phyloP scores from a whole-genome alignment of 768 basidiomycete genomes.

The Hericium rajendrae region DNA sequence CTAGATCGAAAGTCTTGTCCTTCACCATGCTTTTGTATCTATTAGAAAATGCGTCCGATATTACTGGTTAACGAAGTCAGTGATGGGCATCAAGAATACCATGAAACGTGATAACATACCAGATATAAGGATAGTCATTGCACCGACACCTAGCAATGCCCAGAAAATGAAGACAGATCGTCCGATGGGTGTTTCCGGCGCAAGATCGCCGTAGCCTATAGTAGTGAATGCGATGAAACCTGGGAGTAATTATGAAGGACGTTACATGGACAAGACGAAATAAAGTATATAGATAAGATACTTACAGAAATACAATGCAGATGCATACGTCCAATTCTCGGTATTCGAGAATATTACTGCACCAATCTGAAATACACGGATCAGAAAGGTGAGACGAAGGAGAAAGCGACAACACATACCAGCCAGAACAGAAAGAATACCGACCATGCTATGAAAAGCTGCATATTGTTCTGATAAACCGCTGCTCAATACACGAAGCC shows the following conservation, averaged over 20 bases:
- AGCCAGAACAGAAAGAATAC: constrained; percentile 76
- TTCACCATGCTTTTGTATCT: constrained; percentile 31
- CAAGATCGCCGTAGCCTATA: constrained; percentile 64
- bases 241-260: constrained; percentile 16
- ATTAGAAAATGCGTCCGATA: constrained; percentile 56
- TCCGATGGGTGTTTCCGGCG: constrained; percentile 57
- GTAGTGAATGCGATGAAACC: constrained; percentile 69
- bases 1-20: constrained; percentile 10
- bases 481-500: too few relatives aligned
- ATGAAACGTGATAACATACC: constrained; percentile 29
- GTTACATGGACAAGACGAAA: not conserved
- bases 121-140: constrained; percentile 68
- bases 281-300: not conserved
- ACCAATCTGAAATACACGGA: constrained; percentile 39
- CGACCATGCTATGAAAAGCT: constrained; percentile 40
- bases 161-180: constrained; percentile 70
- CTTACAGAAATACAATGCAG: constrained; percentile 66
- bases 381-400: not conserved
- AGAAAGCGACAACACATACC: constrained; percentile 26
- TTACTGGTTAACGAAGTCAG: constrained; percentile 29
- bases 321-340: constrained; percentile 58
- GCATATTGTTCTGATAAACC: not conserved
- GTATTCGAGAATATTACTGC: constrained; percentile 59
- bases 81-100: not conserved
- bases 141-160: constrained; percentile 68